phyloP scores from a whole-genome alignment of 225 moss, liverwort and hornwort genomes.

The Sphagnum tenellum region DNA sequence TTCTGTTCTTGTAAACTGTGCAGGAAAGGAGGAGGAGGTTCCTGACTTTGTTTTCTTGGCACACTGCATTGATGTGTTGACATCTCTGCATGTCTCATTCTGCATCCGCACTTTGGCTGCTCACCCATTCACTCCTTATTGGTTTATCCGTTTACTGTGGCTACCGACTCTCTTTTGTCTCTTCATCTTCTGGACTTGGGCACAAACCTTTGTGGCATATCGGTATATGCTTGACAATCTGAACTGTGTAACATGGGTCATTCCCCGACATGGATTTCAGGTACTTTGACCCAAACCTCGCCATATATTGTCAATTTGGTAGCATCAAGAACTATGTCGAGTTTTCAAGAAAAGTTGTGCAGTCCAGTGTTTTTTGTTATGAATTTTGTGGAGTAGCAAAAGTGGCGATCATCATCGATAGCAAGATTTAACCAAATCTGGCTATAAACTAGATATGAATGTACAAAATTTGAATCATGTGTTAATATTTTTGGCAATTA shows the following conservation, averaged over 20 bases:
- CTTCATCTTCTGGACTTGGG: constrained; percentile 39
- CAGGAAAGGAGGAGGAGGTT: constrained; percentile 42
- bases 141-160: constrained; percentile 50
- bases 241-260: constrained; percentile 64
- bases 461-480: too few species aligned
- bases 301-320: too few species aligned
- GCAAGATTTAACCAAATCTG: too few species aligned
- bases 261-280: constrained; percentile 83
- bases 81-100: constrained; percentile 70
- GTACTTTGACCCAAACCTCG: constrained; percentile 8
- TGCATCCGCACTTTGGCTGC: constrained; percentile 54
- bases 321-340: too few species aligned
- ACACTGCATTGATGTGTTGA: constrained; percentile 76
- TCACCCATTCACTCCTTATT: constrained; percentile 38
- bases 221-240: constrained; percentile 41
- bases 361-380: too few species aligned
- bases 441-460: too few species aligned
- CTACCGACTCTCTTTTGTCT: neutral
- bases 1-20: too few species aligned
- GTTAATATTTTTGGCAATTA: too few species aligned
- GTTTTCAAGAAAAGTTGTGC: too few species aligned
- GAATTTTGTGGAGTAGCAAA: too few species aligned
- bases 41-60: constrained; percentile 84
- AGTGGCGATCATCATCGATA: too few species aligned
- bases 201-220: constrained; percentile 46